Base-by-base conservation (phyloP, 2,329 filamentous ascomycete genomes). In the Pyrenophora graminea region DNA sequence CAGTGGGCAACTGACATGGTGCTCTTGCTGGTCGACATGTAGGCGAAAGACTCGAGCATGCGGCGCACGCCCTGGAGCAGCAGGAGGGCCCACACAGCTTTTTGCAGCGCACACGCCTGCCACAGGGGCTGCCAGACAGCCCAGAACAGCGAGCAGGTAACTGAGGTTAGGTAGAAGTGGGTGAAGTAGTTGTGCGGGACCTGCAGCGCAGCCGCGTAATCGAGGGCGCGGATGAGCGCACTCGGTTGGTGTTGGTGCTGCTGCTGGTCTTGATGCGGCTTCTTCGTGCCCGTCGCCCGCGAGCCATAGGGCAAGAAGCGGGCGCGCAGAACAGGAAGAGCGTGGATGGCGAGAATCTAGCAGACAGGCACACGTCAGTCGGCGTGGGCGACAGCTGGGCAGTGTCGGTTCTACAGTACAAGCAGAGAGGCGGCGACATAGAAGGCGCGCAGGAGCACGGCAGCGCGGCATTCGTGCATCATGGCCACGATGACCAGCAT, bases 121-220 rank as follows among this genome's bases (percentile, higher is more conserved):
- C 63, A 67, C 8, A 67, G 74, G 19, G 82, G 58, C 46, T 88
- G 82, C 71, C 92, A 87, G 59, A 75, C 72, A 0, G 80, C 82
- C 91, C 92, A 97, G 70, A 92, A 88, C 4, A 84, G 64, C 0
- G 90, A 92, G 52, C 84, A 85, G 2, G 77, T 68, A 4, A 91
- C 75, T 3, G 90, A 93, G 31, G 85, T 71, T 45, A 89, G 68
- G 71, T 99, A 97, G 76, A 96, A 97, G 63, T 94, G 89, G 37
- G 81, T 82, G 73, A 97, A 97, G 86, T 90, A 97, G 55, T 82
- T 82, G 75, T 97, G 94, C 18, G 93, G 91, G 31, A 97, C 87
- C 68, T 84, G 83, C 59, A 82, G 71, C 32, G 72, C 75, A 30
- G 82, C 80, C 17, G 82, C 64, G 50, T 68, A 69, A 62, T 85